Conservation (phyloP, 768 basidiomycete genomes). For the Termitomyces sp. region DNA sequence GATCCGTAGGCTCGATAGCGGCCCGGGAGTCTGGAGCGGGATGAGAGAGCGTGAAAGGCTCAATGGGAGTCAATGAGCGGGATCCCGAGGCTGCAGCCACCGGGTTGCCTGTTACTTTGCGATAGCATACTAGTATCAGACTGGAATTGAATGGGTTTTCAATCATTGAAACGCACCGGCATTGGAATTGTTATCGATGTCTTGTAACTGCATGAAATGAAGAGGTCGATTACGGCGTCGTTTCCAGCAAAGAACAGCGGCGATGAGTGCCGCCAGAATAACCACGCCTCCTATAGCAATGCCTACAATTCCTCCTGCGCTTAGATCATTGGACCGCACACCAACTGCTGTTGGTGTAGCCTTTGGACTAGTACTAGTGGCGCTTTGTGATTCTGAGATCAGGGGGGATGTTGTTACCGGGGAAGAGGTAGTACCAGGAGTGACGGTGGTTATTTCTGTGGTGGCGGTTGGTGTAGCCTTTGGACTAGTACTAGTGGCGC, state of each 20-base stretch:
- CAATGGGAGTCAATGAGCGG: not conserved
- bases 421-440: not conserved
- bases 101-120: not conserved
- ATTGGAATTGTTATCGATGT: not conserved
- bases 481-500: not conserved
- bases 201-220: not conserved
- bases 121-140: not conserved
- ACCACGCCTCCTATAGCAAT: not conserved
- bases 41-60: slow-evolving; percentile 6
- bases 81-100: not conserved
- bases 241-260: not conserved
- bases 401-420: not conserved
- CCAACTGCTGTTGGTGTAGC: not conserved
- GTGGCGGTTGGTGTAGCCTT: too few species aligned
- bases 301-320: not conserved
- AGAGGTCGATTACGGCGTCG: not conserved
- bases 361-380: not conserved
- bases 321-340: not conserved
- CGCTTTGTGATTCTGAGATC: not conserved
- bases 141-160: not conserved
- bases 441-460: not conserved
- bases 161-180: not conserved
- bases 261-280: not conserved
- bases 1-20: not conserved
- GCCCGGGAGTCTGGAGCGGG: slow-evolving; percentile 2